Evolutionary conservation across 352 stramenopile species (phyloP), one percentile per base, ranked within the genome.

Genomic region (Pythium myriotylum): DNA sequence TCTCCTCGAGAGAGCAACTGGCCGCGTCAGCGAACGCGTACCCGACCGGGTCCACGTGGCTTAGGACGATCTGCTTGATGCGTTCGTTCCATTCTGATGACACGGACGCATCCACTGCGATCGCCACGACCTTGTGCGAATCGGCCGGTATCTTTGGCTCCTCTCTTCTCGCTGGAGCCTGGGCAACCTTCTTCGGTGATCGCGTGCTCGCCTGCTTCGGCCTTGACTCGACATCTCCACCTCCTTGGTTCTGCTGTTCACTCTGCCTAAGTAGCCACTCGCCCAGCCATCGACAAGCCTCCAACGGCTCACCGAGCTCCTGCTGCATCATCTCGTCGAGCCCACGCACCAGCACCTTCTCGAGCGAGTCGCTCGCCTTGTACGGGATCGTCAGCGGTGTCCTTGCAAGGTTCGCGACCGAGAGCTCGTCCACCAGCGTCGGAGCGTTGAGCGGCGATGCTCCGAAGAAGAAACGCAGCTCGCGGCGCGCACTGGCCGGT

Each of bases 381-480:
- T 62, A 65, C 17, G 67, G 53, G 1, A 47, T 12, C 24, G 47
- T n/a, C 14, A 70, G 47, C 12, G 50, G 16, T 22, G 12, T 13
- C 22, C 19, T 19, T 4, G 56, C 56, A 8, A 43, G 32, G 0
- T 23, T 33, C 20, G 33, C 45, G 3, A 17, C 19, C 40, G 49
- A 17, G 3, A 62, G 20, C 33, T 35, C 20, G 16, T 51, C 23
- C 4, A 4, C 3, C 1, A 41, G 39, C 17, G 49, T 8, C 3
- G 56, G 51, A 9, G 51, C 64, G 22, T 62, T 71, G 7, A 24
- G 19, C 1, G 27, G 4, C 22, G 47, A 47, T 29, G 20, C 47
- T 0, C 80, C 76, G 51, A 96, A 96, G 60, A 92, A 93, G 42
- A 96, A 93, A 8, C 56, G 58, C 33, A 94, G 54, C 55, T 97